Evolutionary conservation across 2,329 filamentous ascomycete genomes (phyloP).

Genomic region (Ophiocordyceps sinensis): DNA sequence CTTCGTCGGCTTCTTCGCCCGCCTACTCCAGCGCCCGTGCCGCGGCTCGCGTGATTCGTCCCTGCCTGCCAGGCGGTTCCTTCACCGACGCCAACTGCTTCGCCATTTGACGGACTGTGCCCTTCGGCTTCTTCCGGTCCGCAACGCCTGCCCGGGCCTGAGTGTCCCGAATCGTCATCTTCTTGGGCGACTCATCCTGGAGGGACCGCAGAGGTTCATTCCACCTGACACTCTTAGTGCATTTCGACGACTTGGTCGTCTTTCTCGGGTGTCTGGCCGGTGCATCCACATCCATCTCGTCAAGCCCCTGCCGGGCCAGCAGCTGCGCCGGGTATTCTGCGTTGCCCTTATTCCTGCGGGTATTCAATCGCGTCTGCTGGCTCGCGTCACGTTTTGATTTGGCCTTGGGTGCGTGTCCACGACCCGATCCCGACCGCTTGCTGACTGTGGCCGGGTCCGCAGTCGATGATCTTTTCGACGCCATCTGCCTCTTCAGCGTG

Average conservation of each 20-base stretch:
- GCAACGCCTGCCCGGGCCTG: conserved; percentile 5
- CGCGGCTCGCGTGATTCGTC: conserved; percentile 15
- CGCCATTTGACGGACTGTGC: conserved; percentile 13
- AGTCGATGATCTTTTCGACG: conserved; percentile 16
- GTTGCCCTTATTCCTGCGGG: conserved; percentile 19
- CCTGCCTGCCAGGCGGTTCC: conserved; percentile 18
- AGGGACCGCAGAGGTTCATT: conserved; percentile 16
- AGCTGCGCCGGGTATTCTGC: conserved; percentile 20
- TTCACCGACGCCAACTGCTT: conserved; percentile 10
- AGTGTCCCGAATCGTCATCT: too few relatives aligned
- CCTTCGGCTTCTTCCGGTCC: conserved; percentile 11
- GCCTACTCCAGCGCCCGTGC: conserved; percentile 9
- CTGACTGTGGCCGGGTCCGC: conserved; percentile 20
- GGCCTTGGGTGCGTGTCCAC: conserved; percentile 6
- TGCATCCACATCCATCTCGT: conserved; percentile 4
- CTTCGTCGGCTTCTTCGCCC: not conserved
- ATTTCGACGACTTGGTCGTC: conserved; percentile 3
- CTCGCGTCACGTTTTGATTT: conserved; percentile 18
- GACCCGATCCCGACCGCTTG: conserved; percentile 7
- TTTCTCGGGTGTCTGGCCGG: conserved; percentile 2
- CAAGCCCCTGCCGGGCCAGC: conserved; percentile 13
- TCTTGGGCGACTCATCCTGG: conserved; percentile 4
- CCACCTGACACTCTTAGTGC: conserved; percentile 19
- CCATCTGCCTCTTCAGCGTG: conserved; percentile 5
- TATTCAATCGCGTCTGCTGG: conserved; percentile 19